Conservation (phyloP, 352 stramenopile genomes). For the Peronospora farinosa region DNA sequence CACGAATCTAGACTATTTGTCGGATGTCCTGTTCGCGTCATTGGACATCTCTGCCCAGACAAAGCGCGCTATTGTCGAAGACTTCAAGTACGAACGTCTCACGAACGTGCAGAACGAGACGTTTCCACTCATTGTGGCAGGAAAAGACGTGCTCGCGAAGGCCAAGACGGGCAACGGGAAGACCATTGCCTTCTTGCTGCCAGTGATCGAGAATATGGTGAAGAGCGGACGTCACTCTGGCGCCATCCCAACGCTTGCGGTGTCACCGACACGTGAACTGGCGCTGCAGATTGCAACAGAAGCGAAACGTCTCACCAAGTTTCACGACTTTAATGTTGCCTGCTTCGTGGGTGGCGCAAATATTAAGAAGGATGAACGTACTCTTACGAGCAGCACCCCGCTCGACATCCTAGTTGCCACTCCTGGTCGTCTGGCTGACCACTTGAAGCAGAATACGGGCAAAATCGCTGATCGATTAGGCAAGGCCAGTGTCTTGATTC, state of each 20-base stretch:
- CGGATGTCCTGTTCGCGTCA: conserved; percentile 47
- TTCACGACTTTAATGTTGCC: conserved; percentile 61
- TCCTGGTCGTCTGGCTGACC: conserved; percentile 93
- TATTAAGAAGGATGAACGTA: conserved; percentile 60
- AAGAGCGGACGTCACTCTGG: conserved; percentile 49
- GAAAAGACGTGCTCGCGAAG: conserved; percentile 89
- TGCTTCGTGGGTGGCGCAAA: conserved; percentile 88
- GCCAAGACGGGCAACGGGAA: conserved; percentile 88
- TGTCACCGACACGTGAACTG: conserved; percentile 94
- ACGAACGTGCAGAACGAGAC: conserved; percentile 88
- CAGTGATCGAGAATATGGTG: conserved; percentile 75
- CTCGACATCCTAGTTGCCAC: conserved; percentile 94
- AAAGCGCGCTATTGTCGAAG: conserved; percentile 67
- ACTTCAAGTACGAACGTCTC: conserved; percentile 82
- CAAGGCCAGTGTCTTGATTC: conserved; percentile 56
- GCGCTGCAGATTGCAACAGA: conserved; percentile 92
- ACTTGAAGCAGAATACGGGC: conserved; percentile 90
- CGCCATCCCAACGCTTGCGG: conserved; percentile 87
- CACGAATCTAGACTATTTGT: conserved; percentile 44
- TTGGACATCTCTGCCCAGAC: conserved; percentile 52
- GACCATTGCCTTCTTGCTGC: conserved; percentile 84
- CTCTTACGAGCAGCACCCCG: conserved; percentile 27
- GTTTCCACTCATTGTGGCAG: conserved; percentile 61
- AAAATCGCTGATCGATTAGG: conserved; percentile 56
- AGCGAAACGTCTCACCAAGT: conserved; percentile 78